Conservation (phyloP, 1,139 yeast genomes). For the Hyphopichia khmerensis region DNA sequence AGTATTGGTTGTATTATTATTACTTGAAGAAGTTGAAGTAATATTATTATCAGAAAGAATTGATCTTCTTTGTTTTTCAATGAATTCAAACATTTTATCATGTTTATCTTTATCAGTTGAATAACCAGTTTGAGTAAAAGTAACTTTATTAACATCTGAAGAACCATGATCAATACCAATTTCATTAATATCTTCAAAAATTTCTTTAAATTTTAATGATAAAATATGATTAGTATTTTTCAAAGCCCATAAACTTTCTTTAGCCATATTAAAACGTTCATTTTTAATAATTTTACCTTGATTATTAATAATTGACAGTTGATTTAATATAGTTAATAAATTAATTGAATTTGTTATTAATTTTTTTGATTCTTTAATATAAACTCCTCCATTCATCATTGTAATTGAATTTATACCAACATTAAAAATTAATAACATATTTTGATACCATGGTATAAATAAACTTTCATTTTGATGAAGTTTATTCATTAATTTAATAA, state of each 20-base stretch:
- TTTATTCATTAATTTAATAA: constrained; percentile 32
- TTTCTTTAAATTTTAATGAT: constrained; percentile 44
- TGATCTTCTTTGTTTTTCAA: constrained; percentile 16
- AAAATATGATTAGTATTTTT: constrained; percentile 56
- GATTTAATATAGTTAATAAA: constrained; percentile 25
- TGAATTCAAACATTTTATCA: constrained; percentile 20
- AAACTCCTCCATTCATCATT: constrained; percentile 44
- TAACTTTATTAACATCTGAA: constrained; percentile 50
- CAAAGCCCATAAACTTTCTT: constrained; percentile 64
- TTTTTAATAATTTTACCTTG: constrained; percentile 34
- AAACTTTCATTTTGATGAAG: constrained; percentile 34
- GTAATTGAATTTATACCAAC: constrained; percentile 47
- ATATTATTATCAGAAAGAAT: too few relatives aligned
- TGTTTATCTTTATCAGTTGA: constrained; percentile 13
- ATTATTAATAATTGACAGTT: constrained; percentile 31
- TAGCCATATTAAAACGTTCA: constrained; percentile 56
- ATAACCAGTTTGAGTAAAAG: constrained; percentile 47
- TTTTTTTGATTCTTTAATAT: constrained; percentile 21
- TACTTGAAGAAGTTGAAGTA: not conserved
- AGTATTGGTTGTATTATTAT: not conserved
- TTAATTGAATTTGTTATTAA: constrained; percentile 26
- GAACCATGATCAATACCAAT: constrained; percentile 61
- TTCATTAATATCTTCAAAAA: constrained; percentile 28
- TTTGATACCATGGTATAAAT: constrained; percentile 57
- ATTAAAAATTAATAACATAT: constrained; percentile 45